These are phyloP conservation scores for Mixia osmundae DNA, from an alignment of 1,284 basidiomycete genomes.

Conservation along the genomic window DNA sequence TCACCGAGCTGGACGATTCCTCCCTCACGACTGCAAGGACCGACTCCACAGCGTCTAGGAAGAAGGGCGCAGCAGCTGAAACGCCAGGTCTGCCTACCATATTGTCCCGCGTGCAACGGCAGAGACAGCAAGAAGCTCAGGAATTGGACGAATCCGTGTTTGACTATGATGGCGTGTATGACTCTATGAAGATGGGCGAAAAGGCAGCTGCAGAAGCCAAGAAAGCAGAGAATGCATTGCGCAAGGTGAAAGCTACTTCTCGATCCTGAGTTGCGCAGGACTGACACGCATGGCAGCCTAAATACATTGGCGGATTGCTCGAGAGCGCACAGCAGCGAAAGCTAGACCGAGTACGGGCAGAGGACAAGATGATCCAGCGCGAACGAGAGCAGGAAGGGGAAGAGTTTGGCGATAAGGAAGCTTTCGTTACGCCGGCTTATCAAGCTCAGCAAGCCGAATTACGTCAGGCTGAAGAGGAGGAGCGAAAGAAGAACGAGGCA, in stretches of 20 bases:
- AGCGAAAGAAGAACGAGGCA: slow-evolving; percentile 55
- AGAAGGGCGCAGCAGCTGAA: too few relatives aligned
- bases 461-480: slow-evolving; percentile 68
- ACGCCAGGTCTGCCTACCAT: too few relatives aligned
- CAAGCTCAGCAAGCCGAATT: slow-evolving; percentile 90
- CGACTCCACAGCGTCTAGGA: too few relatives aligned
- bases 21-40: too few relatives aligned
- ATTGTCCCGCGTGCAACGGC: slow-evolving; percentile 4
- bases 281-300: slow-evolving; percentile 35
- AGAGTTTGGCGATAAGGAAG: slow-evolving; percentile 79
- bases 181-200: slow-evolving; percentile 74
- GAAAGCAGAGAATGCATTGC: slow-evolving; percentile 27
- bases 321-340: slow-evolving; percentile 63
- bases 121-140: slow-evolving; percentile 33
- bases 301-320: slow-evolving; percentile 69
- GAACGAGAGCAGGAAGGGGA: slow-evolving; percentile 86
- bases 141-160: slow-evolving; percentile 61
- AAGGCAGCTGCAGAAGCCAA: slow-evolving; percentile 44
- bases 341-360: slow-evolving; percentile 75
- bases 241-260: slow-evolving; percentile 34
- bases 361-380: slow-evolving; percentile 90
- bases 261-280: background rate
- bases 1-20: too few relatives aligned
- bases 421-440: slow-evolving; percentile 92
- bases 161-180: slow-evolving; percentile 92